Conservation (phyloP, 495 filamentous ascomycete species). For the Entonaema liquescens region DNA sequence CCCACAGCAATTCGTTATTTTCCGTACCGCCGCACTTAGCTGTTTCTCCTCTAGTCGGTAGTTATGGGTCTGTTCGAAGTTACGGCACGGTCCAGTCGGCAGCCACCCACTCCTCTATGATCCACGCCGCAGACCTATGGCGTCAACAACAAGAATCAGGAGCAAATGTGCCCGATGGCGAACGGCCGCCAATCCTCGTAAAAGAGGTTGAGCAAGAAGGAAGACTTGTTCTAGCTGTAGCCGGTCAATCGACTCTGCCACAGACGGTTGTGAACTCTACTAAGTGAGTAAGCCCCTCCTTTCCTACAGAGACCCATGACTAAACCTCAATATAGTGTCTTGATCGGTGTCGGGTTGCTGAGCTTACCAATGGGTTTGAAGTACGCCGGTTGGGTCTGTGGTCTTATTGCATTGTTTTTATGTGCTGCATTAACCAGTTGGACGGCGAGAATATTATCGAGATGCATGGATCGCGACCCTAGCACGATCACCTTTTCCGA, state of each 20-base stretch:
- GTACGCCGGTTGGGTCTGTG: constrained; percentile 90
- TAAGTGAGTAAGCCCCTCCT: constrained; percentile 59
- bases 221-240: constrained; percentile 78
- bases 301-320: background rate
- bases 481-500: constrained; percentile 88
- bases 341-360: constrained; percentile 90
- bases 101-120: constrained; percentile 72
- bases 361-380: constrained; percentile 89
- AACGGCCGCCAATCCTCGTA: constrained; percentile 80
- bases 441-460: constrained; percentile 85
- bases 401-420: constrained; percentile 76
- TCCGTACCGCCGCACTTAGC: constrained; percentile 68
- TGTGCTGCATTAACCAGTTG: constrained; percentile 81
- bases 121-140: constrained; percentile 75
- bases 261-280: constrained; percentile 98
- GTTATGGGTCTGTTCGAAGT: constrained; percentile 69
- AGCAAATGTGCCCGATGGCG: constrained; percentile 62
- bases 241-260: constrained; percentile 91
- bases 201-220: constrained; percentile 92
- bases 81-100: constrained; percentile 77
- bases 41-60: constrained; percentile 70
- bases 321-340: constrained; percentile 58
- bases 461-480: constrained; percentile 84
- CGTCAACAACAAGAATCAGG: constrained; percentile 70
- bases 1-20: constrained; percentile 62